Percentiles rank a stretch among this genome's conserved stretches.
These are phyloP conservation scores for Phalaenopsis equestris DNA, from an alignment of 106 monocot species.

Conservation along the genomic window DNA sequence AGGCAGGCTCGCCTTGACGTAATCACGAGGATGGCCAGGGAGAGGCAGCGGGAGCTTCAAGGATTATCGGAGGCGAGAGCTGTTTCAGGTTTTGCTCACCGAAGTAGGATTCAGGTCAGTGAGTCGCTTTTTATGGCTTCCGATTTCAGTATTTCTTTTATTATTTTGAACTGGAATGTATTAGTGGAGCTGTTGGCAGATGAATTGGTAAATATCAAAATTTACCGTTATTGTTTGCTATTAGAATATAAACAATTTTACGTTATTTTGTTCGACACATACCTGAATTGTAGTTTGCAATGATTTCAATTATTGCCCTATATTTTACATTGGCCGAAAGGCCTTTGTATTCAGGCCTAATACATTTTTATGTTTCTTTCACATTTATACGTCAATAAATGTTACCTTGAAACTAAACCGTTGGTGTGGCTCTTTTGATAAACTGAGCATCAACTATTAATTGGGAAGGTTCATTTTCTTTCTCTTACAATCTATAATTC, in stretches of 20 bases:
- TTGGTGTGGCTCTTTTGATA: neutral
- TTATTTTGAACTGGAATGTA: neutral
- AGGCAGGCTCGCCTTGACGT: slow-evolving; percentile 73
- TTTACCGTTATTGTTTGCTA: neutral
- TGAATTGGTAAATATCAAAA: neutral
- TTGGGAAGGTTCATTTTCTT: neutral
- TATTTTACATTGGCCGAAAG: neutral
- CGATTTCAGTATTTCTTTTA: neutral
- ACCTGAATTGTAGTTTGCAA: neutral
- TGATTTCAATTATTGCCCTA: neutral
- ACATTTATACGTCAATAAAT: neutral
- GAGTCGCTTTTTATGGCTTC: neutral
- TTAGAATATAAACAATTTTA: neutral
- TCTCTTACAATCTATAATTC: neutral
- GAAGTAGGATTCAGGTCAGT: slow-evolving; percentile 83
- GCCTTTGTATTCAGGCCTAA: neutral
- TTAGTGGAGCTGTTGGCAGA: neutral
- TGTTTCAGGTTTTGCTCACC: slow-evolving; percentile 80
- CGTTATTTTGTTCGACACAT: neutral
- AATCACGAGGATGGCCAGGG: slow-evolving; percentile 65
- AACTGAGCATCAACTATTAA: neutral
- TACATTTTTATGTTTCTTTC: neutral
- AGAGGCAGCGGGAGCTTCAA: slow-evolving; percentile 83
- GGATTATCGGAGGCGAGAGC: slow-evolving; percentile 79
- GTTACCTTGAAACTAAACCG: neutral